Conservation (phyloP, 2,329 filamentous ascomycete species). For the Chlorencoelia australis region DNA sequence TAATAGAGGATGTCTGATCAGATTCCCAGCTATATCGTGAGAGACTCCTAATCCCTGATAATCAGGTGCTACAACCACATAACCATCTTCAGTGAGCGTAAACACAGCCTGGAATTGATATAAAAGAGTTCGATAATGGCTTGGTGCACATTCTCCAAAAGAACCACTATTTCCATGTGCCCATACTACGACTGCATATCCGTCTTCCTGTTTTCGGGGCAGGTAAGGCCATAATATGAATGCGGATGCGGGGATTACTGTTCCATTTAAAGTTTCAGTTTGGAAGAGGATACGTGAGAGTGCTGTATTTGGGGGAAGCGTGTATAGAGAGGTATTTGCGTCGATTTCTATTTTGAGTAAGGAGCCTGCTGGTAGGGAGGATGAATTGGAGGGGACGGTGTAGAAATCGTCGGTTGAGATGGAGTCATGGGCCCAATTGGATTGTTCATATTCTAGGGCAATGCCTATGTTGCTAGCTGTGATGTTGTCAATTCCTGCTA, state of each 20-base stretch:
- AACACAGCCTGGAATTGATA: constrained; percentile 33
- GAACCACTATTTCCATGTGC: constrained; percentile 35
- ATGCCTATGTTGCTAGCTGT: no score
- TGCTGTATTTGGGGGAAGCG: not conserved
- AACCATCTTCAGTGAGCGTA: constrained; percentile 32
- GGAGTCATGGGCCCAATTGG: not conserved
- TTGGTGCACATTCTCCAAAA: constrained; percentile 31
- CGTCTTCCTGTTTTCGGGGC: not conserved
- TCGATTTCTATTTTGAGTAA: not conserved
- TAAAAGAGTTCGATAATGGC: constrained; percentile 31
- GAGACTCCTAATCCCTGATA: constrained; percentile 36
- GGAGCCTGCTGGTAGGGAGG: not conserved
- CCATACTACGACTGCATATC: constrained; percentile 5
- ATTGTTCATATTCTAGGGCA: not conserved
- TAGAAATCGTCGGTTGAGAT: not conserved
- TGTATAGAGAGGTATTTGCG: not conserved
- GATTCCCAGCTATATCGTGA: constrained; percentile 24
- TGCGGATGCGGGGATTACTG: constrained; percentile 2
- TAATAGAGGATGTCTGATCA: constrained; percentile 33
- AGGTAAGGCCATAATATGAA: not conserved
- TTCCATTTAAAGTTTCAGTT: not conserved
- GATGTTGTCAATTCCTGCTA: no score
- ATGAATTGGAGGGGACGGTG: not conserved
- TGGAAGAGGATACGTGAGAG: constrained; percentile 7
- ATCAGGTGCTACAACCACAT: constrained; percentile 35